Evolutionary conservation across 768 basidiomycete species (phyloP), one percentile per base, ranked within the genome.

Genomic region (Sarcomyxa edulis): DNA sequence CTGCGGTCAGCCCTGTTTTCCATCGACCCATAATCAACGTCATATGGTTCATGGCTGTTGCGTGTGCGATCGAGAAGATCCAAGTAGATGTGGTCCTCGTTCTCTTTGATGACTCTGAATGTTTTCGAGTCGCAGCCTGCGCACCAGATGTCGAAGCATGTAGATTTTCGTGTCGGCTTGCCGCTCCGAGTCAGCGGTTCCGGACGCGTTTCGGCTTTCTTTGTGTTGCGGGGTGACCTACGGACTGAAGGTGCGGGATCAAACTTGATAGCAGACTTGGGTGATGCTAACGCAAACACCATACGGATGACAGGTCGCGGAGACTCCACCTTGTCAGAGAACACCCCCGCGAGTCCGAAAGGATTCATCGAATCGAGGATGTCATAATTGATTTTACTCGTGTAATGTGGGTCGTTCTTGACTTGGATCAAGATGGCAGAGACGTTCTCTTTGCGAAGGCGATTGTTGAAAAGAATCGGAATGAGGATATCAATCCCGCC

Each of bases 311-410:
- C n/a, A 6, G 48, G 53, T 29, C 45, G 37, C 12, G 44, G 23
- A 21, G 14, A 14, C 12, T 46, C 51, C n/a, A n/a, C n/a, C n/a
- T n/a, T n/a, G n/a, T n/a, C n/a, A n/a, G n/a, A n/a, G n/a, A n/a
- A n/a, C n/a, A n/a, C n/a, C 6, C 32, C 31, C n/a, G 18, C 21
- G 25, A 52, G 31, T 7, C 32, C 18, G 33, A 45, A 47, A 12
- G 54, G 58, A 31, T 55, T 48, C 54, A 57, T 56, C n/a, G 11
- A 28, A 10, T 43, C 35, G 39, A 59, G 59, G 14, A 58, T 42
- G 5, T 27, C 7, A 9, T 16, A 25, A 4, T 46, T 30, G 16
- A 45, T 35, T 11, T 41, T 40, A 12, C 18, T 25, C n/a, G 27
- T 28, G 42, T 46, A 55, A 5, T 20, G 16, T 10, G 26, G 7